Conservation (phyloP, 2,329 filamentous ascomycete species). For the Raffaelea arxii region DNA sequence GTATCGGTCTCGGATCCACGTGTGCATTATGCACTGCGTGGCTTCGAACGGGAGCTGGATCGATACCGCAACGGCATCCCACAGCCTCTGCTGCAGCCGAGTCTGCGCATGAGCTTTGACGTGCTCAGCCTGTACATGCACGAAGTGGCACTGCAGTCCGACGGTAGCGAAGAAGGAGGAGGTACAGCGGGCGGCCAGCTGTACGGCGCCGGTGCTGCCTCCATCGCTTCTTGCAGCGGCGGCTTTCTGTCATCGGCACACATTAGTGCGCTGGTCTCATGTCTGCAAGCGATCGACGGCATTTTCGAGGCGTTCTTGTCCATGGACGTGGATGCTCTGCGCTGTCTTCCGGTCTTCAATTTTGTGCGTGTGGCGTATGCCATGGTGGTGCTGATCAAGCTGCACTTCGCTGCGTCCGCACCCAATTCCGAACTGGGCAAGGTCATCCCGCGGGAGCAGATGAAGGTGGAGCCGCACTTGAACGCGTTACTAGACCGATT, state of each 20-base stretch:
- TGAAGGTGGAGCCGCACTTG: constrained; percentile 58
- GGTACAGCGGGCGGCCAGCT: constrained; percentile 43
- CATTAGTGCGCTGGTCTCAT: constrained; percentile 57
- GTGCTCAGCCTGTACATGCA: constrained; percentile 65
- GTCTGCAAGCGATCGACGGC: constrained; percentile 55
- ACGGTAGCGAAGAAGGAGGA: constrained; percentile 42
- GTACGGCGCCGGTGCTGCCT: constrained; percentile 33
- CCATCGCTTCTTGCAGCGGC: constrained; percentile 31
- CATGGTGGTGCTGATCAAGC: constrained; percentile 62
- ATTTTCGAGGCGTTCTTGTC: constrained; percentile 55
- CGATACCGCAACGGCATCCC: constrained; percentile 48
- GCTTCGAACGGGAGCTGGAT: constrained; percentile 55
- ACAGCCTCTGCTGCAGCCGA: constrained; percentile 40
- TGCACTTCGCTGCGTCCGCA: constrained; percentile 57
- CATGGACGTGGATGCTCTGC: constrained; percentile 49
- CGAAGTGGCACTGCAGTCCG: constrained; percentile 66
- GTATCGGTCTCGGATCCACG: constrained; percentile 51
- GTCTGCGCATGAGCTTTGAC: constrained; percentile 53
- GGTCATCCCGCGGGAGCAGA: constrained; percentile 56
- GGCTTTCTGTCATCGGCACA: constrained; percentile 43
- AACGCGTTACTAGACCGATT: constrained; percentile 63
- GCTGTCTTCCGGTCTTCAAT: constrained; percentile 59
- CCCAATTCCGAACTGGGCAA: constrained; percentile 58
- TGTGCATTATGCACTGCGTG: constrained; percentile 53
- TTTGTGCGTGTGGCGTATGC: constrained; percentile 65